Percentiles rank a stretch among this genome's conserved stretches.
Conservation (phyloP, 805 yeast species). For the Saccharomycopsis babjevae region DNA sequence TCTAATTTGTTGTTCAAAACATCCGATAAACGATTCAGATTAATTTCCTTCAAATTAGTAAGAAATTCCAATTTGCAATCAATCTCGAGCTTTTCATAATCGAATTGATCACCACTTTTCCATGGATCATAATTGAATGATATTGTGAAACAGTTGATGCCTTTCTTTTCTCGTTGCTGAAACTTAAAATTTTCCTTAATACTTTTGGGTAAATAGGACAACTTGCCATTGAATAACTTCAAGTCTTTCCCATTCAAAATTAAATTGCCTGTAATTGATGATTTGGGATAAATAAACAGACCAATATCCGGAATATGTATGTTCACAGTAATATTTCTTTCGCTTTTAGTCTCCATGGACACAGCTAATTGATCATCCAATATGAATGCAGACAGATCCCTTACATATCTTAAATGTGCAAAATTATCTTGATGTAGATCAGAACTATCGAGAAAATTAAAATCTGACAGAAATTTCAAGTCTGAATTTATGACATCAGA, state of each 20-base stretch:
- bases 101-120: constrained; percentile 14
- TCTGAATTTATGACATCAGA: background rate
- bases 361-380: constrained; percentile 22
- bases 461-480: background rate
- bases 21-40: constrained; percentile 2
- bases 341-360: constrained; percentile 30
- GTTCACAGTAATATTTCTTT: constrained; percentile 28
- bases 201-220: constrained; percentile 20
- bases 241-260: constrained; percentile 10
- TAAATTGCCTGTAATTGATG: constrained; percentile 19
- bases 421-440: constrained; percentile 12
- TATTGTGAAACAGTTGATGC: constrained; percentile 18
- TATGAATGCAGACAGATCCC: constrained; percentile 8
- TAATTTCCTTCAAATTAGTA: constrained; percentile 4
- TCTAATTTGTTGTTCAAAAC: constrained; percentile 7
- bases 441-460: background rate
- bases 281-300: constrained; percentile 27
- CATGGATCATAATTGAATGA: constrained; percentile 21
- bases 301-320: constrained; percentile 36
- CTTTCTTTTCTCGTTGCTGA: background rate
- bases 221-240: constrained; percentile 15
- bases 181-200: constrained; percentile 10
- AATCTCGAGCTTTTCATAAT: constrained; percentile 5
- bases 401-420: constrained; percentile 7
- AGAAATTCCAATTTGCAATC: constrained; percentile 16